Percentiles rank a stretch among this genome's conserved stretches.
Evolutionary conservation across 176 grass and related monocot species (phyloP).

Genomic region (Urochloa ruziziensis): DNA sequence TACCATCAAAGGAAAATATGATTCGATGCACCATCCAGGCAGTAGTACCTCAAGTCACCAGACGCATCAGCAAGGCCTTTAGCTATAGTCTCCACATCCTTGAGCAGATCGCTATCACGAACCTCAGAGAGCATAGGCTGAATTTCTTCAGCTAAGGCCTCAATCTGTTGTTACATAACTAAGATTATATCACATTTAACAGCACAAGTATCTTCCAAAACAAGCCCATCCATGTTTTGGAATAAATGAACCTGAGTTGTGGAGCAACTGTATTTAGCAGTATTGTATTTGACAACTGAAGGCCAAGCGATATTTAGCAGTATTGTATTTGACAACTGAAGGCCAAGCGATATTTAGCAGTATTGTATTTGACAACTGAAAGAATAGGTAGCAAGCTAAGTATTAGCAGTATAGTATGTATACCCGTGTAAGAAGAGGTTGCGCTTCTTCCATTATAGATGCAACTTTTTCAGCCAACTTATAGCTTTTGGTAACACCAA

Average conservation of each 20-base stretch:
- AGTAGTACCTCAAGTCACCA: conserved; percentile 73
- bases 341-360: too few relatives aligned
- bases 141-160: conserved; percentile 86
- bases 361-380: too few relatives aligned
- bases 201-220: neutral
- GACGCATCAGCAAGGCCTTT: conserved; percentile 81
- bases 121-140: conserved; percentile 88
- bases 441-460: conserved; percentile 86
- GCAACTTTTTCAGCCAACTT: conserved; percentile 90
- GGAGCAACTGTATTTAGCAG: too few relatives aligned
- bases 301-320: too few relatives aligned
- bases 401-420: too few relatives aligned
- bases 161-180: conserved; percentile 79
- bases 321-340: too few relatives aligned
- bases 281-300: too few relatives aligned
- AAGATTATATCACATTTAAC: conserved; percentile 31
- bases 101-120: conserved; percentile 63
- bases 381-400: too few relatives aligned
- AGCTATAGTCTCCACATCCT: conserved; percentile 92
- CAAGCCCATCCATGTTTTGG: neutral
- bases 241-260: too few relatives aligned
- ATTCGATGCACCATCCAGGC: neutral
- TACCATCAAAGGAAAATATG: neutral
- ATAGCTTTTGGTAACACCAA: conserved; percentile 74
- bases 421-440: conserved; percentile 89